Evolutionary conservation across 78 protist species (phyloP).

Genomic region (Dictyostelium brefeldianum): DNA sequence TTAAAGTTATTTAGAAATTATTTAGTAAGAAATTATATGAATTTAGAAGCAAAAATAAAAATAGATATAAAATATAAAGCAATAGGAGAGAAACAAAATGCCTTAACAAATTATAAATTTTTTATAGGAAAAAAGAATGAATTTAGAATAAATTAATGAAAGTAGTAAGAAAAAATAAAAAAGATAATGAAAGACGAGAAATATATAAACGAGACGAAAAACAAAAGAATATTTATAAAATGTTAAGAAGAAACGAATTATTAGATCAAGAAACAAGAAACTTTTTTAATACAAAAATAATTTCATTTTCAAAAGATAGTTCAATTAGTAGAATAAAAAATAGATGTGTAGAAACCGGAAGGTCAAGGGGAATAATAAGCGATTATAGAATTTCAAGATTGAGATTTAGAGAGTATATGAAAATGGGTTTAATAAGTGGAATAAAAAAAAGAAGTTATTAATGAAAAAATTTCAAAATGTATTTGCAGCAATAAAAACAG

Average conservation of each 20-base stretch:
- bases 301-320: neutral
- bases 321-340: constrained; percentile 24
- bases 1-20: neutral
- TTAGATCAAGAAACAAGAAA: constrained; percentile 7
- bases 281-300: neutral
- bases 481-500: constrained; percentile 12
- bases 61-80: neutral
- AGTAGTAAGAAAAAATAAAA: constrained; percentile 18
- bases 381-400: constrained; percentile 21
- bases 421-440: constrained; percentile 2
- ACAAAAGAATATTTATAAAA: constrained; percentile 10
- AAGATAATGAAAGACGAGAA: constrained; percentile 11
- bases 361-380: constrained; percentile 16
- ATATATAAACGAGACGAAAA: neutral
- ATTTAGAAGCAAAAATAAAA: neutral
- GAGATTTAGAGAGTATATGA: constrained; percentile 4
- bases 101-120: neutral
- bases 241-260: constrained; percentile 18
- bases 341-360: constrained; percentile 25
- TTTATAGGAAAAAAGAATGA: neutral
- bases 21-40: neutral
- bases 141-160: constrained; percentile 14
- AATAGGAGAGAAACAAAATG: neutral
- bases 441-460: constrained; percentile 19
- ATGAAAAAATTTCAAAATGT: neutral